Conservation (phyloP, 2,329 filamentous ascomycete species). For the Diaporthe eres region DNA sequence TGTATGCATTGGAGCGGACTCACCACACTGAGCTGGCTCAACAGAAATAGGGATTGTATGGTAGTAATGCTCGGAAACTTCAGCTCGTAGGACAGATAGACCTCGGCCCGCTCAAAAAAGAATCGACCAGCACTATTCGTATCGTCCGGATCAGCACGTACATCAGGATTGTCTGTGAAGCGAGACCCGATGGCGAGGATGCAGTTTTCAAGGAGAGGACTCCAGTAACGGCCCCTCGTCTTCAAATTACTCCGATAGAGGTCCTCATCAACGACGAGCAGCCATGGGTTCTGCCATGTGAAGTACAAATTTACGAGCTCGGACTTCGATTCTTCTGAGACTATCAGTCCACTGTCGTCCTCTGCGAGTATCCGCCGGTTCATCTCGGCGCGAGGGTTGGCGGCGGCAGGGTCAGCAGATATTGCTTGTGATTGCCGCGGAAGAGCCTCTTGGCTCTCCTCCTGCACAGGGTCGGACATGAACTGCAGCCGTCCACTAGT, state of each 20-base stretch:
- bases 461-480: not conserved
- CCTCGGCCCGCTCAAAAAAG: not conserved
- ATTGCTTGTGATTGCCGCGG: not conserved
- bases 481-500: constrained; percentile 1
- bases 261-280: not conserved
- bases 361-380: not conserved
- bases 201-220: not conserved
- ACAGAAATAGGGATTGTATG: not conserved
- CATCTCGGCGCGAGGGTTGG: not conserved
- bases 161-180: not conserved
- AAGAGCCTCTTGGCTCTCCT: not conserved
- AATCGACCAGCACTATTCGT: not conserved
- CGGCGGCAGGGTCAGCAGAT: not conserved
- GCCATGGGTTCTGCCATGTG: not conserved
- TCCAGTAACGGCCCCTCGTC: not conserved
- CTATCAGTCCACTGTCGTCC: not conserved
- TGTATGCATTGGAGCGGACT: not conserved
- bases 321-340: not conserved
- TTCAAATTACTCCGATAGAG: not conserved
- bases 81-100: not conserved
- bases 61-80: constrained; percentile 3
- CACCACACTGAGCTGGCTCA: not conserved
- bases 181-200: not conserved
- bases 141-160: not conserved
- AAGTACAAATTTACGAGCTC: not conserved